Evolutionary conservation across 1,139 yeast genomes (phyloP).

Genomic region (Wickerhamomyces sp.): DNA sequence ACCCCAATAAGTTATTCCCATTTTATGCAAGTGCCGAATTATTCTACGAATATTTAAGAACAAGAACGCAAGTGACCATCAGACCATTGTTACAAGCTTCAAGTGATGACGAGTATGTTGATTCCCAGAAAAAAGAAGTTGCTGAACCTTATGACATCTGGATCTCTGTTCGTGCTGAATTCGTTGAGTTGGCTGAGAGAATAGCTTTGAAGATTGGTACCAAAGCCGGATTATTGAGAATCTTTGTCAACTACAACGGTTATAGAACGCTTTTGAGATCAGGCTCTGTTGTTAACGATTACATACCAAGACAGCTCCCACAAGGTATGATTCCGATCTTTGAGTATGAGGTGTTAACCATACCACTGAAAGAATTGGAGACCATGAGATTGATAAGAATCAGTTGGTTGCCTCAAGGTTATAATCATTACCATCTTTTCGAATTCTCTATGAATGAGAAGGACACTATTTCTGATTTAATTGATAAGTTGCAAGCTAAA

Average conservation of each 20-base stretch:
- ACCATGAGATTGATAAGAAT: conserved; percentile 60
- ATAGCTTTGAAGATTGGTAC: conserved; percentile 51
- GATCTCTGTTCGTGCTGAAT: conserved; percentile 59
- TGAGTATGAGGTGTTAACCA: conserved; percentile 72
- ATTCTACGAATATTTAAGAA: conserved; percentile 59
- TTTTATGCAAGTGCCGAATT: conserved; percentile 36
- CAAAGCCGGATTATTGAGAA: conserved; percentile 59
- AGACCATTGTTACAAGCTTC: conserved; percentile 42
- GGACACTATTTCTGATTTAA: conserved; percentile 52
- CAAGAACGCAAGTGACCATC: conserved; percentile 59
- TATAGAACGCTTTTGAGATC: conserved; percentile 36
- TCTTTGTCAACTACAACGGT: conserved; percentile 58
- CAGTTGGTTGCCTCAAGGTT: conserved; percentile 57
- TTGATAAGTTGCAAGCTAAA: conserved; percentile 51
- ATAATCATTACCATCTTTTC: conserved; percentile 59
- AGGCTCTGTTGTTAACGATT: conserved; percentile 29
- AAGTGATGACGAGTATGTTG: conserved; percentile 48
- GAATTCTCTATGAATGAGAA: conserved; percentile 66
- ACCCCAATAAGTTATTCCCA: conserved; percentile 22
- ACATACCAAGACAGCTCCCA: conserved; percentile 46
- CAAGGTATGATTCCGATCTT: conserved; percentile 41
- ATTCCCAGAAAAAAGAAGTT: conserved; percentile 24
- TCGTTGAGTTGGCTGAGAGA: conserved; percentile 52
- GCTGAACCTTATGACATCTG: conserved; percentile 48
- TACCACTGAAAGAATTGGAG: conserved; percentile 74